Evolutionary conservation across 495 filamentous ascomycete species (phyloP).

Genomic region (Neurospora terricola): DNA sequence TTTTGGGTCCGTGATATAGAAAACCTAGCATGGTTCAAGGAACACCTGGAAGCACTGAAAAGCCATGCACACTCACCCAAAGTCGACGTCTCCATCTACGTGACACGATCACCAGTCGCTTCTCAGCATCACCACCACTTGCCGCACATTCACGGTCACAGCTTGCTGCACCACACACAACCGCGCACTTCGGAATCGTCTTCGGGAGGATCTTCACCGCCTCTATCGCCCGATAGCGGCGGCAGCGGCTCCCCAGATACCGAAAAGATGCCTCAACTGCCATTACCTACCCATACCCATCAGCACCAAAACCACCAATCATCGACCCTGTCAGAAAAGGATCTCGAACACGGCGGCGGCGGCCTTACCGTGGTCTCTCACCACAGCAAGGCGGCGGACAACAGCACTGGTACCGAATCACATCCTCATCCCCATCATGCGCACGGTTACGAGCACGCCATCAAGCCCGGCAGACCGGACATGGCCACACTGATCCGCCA

Average conservation of each 20-base stretch:
- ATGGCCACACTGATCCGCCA: conserved; percentile 28
- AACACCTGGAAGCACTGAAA: conserved; percentile 35
- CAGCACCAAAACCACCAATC: not conserved
- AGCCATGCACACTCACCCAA: conserved; percentile 32
- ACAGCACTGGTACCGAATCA: conserved; percentile 6
- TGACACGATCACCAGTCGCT: conserved; percentile 23
- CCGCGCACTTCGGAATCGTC: conserved; percentile 7
- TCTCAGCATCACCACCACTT: conserved; percentile 1
- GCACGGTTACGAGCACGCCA: conserved; percentile 8
- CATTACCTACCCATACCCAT: not conserved
- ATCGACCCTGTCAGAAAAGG: conserved; percentile 1
- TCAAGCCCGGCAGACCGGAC: conserved; percentile 33
- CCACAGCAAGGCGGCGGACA: conserved; percentile 3
- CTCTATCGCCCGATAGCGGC: conserved; percentile 8
- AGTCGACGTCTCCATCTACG: conserved; percentile 37
- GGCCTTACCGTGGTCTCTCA: not conserved
- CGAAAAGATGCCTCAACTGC: conserved; percentile 14
- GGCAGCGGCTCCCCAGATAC: not conserved
- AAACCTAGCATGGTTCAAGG: conserved; percentile 41
- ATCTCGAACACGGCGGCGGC: conserved; percentile 8
- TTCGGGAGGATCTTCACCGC: conserved; percentile 8
- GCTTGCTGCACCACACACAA: not conserved
- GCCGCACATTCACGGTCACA: not conserved
- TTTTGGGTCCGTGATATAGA: conserved; percentile 1
- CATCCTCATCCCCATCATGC: not conserved